Evolutionary conservation across 2,329 filamentous ascomycete genomes (phyloP).

Genomic region (Nigrospora osmanthi): DNA sequence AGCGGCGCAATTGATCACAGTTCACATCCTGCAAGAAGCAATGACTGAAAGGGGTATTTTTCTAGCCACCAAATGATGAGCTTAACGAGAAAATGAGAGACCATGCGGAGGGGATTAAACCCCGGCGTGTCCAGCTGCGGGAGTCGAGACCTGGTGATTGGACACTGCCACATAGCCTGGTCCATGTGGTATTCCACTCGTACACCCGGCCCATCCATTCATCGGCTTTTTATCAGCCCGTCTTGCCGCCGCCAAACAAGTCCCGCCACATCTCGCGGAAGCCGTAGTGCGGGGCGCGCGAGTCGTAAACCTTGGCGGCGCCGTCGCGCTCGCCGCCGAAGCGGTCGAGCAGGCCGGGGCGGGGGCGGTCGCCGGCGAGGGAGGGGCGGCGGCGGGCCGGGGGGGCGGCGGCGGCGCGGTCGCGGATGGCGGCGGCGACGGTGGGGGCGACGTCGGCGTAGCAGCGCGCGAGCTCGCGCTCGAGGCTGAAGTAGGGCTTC

Average conservation of each 20-base stretch:
- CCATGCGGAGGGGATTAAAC: no score
- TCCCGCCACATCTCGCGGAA: conserved; percentile 87
- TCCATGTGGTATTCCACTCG: no score
- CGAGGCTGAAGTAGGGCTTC: conserved; percentile 82
- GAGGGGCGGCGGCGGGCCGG: conserved; percentile 23
- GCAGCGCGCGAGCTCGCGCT: conserved; percentile 73
- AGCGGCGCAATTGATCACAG: no score
- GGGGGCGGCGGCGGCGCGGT: conserved; percentile 51
- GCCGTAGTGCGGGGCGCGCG: conserved; percentile 69
- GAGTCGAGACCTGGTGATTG: no score
- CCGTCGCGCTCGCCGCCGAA: conserved; percentile 43
- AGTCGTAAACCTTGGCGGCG: conserved; percentile 63
- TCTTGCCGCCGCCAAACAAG: conserved; percentile 36
- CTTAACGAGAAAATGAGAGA: no score
- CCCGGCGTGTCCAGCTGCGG: no score
- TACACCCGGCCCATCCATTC: no score
- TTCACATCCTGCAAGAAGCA: no score
- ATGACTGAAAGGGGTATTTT: no score
- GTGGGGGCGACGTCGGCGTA: conserved; percentile 80
- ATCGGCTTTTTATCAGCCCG: neutral
- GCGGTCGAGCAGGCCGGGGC: conserved; percentile 51
- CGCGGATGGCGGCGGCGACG: conserved; percentile 63
- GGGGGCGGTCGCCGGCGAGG: conserved; percentile 29
- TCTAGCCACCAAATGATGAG: no score
- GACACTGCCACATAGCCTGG: no score